A percentile compares a stretch with the other conserved stretches of the same genome.
Evolutionary conservation across 1,284 basidiomycete species (phyloP).

Genomic region (Apiotrichum brassicae): DNA sequence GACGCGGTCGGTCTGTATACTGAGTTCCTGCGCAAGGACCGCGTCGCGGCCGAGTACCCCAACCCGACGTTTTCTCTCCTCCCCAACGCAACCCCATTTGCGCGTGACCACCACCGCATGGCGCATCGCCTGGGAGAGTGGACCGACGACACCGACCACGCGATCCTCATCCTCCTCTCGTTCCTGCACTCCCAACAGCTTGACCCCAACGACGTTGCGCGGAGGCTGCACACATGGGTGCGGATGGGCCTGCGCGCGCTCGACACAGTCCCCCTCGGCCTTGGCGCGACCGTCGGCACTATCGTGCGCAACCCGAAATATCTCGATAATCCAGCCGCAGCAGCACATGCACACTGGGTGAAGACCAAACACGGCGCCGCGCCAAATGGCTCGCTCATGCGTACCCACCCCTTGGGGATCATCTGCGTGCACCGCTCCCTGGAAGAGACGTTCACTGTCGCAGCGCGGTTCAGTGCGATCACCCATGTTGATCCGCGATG

Average conservation of each 20-base stretch:
- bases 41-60: slow-evolving; percentile 5
- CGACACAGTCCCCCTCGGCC: slow-evolving; percentile 12
- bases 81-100: slow-evolving; percentile 9
- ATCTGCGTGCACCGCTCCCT: not conserved
- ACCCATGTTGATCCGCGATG: slow-evolving; percentile 16
- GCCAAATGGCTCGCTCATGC: slow-evolving; percentile 15
- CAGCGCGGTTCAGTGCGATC: slow-evolving; percentile 5
- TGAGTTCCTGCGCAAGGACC: slow-evolving; percentile 9
- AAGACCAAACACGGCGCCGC: slow-evolving; percentile 1
- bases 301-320: slow-evolving; percentile 5
- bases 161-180: slow-evolving; percentile 12
- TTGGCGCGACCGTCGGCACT: slow-evolving; percentile 11
- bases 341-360: slow-evolving; percentile 5
- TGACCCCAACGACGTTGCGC: slow-evolving; percentile 1
- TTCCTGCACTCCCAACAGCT: slow-evolving; percentile 7
- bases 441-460: slow-evolving; percentile 5
- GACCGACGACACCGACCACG: slow-evolving; percentile 20
- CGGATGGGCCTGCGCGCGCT: slow-evolving; percentile 11
- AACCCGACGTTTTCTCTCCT: not conserved
- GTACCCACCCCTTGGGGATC: slow-evolving; percentile 14
- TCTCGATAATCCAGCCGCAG: slow-evolving; percentile 2
- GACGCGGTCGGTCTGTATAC: slow-evolving; percentile 17
- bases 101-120: slow-evolving; percentile 14
- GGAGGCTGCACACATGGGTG: slow-evolving; percentile 9
- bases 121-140: slow-evolving; percentile 12